Conservation (phyloP, 176 grass and related monocot genomes). For the Tillandsia fasciculata region DNA sequence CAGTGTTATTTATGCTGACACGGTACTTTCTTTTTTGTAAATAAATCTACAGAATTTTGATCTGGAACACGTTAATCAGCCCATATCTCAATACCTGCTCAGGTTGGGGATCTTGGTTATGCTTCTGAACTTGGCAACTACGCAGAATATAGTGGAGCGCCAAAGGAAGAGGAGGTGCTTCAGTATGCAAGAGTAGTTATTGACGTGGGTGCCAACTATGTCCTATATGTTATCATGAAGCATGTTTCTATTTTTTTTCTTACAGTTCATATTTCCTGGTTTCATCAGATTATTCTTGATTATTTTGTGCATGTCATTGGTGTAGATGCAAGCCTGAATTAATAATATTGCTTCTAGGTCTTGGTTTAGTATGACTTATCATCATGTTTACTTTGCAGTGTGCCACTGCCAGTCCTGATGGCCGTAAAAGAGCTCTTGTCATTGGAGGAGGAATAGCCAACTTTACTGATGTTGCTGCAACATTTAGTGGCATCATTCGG, state of each 20-base stretch:
- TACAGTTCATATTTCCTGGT: no score
- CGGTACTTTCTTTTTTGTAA: conserved; percentile 27
- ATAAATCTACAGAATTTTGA: no score
- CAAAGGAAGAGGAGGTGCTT: conserved; percentile 37
- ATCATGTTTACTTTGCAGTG: conserved; percentile 25
- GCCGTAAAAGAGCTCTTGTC: conserved; percentile 76
- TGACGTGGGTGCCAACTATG: conserved; percentile 13
- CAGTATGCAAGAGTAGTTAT: conserved; percentile 40
- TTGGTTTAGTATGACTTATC: background rate
- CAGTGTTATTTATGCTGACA: conserved; percentile 95
- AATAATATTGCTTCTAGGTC: no score
- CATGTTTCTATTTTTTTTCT: no score
- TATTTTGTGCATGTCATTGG: no score
- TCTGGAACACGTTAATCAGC: no score
- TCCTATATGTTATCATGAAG: no score
- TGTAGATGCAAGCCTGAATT: no score
- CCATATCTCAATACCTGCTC: background rate
- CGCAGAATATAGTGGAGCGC: conserved; percentile 43
- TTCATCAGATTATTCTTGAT: no score
- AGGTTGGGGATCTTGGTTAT: conserved; percentile 46
- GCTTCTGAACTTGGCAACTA: conserved; percentile 43
- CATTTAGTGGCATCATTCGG: conserved; percentile 79
- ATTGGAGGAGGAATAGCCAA: conserved; percentile 95
- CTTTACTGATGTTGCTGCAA: conserved; percentile 92
- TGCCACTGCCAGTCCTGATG: conserved; percentile 84